Evolutionary conservation across 306 rosid genomes (phyloP).

Genomic region (Medicago lupulina): DNA sequence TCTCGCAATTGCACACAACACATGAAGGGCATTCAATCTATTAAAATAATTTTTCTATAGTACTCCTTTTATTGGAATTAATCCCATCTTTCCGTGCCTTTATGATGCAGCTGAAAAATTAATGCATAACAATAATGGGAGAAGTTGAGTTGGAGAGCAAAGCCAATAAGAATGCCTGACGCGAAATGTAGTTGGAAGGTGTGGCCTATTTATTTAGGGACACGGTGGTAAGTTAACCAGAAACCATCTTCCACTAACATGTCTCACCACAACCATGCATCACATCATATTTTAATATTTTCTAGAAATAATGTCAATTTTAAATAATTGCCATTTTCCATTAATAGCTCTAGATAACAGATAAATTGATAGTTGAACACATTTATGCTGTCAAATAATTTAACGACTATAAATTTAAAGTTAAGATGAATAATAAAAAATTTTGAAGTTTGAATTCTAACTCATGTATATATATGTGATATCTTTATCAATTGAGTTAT

Average conservation of each 20-base stretch:
- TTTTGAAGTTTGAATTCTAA: too few species aligned
- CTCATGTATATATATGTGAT: too few species aligned
- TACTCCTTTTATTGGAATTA: not conserved
- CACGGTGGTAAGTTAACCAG: not conserved
- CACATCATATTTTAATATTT: constrained; percentile 14
- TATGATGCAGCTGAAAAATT: constrained; percentile 47
- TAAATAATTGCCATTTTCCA: too few species aligned
- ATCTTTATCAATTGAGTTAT: too few species aligned
- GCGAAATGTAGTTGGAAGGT: not conserved
- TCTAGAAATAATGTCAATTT: not conserved
- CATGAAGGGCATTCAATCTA: too few species aligned
- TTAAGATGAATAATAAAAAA: too few species aligned
- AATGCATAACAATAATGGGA: constrained; percentile 50
- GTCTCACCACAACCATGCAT: not conserved
- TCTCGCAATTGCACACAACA: too few species aligned
- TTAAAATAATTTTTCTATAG: too few species aligned
- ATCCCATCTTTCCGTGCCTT: not conserved
- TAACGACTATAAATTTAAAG: too few species aligned
- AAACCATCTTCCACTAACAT: not conserved
- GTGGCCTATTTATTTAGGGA: not conserved
- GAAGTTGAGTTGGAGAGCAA: constrained; percentile 31
- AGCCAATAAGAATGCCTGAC: not conserved
- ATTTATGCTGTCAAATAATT: too few species aligned
- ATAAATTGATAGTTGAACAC: not conserved
- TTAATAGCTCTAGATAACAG: not conserved